Conservation (phyloP, 345 rosid genomes). For the Ceriops decandra region DNA sequence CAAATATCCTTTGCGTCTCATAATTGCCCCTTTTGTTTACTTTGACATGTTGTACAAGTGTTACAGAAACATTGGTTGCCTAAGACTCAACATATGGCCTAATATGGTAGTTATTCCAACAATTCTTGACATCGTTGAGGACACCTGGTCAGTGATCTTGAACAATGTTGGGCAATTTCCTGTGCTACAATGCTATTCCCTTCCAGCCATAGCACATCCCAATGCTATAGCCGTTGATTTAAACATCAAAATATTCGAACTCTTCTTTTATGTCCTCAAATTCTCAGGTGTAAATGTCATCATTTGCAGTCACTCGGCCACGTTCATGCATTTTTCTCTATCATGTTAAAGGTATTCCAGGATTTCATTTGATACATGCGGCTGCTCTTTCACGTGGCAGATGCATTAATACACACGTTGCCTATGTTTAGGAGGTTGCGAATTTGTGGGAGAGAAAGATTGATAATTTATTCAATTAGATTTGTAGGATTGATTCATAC, state of each 20-base stretch:
- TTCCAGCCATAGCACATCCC: background rate
- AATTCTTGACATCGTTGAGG: background rate
- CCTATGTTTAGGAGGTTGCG: background rate
- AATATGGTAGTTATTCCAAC: background rate
- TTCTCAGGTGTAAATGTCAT: background rate
- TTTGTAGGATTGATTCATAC: background rate
- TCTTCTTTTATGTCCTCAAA: background rate
- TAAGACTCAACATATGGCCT: background rate
- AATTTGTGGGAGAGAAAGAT: constrained; percentile 2
- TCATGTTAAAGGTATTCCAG: constrained; percentile 12
- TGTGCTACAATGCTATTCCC: background rate
- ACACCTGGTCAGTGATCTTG: too few relatives aligned
- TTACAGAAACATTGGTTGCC: background rate
- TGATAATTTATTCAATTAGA: background rate
- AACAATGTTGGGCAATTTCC: background rate
- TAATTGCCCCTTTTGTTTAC: background rate
- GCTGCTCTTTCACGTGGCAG: background rate
- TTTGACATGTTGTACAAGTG: background rate
- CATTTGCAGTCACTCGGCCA: background rate
- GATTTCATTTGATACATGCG: background rate
- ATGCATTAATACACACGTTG: background rate
- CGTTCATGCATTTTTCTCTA: background rate
- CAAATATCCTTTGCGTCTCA: too few relatives aligned
- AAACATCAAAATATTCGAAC: background rate
- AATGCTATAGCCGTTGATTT: background rate